Evolutionary conservation across 2,329 filamentous ascomycete species (phyloP).

Genomic region (Monosporascus sp.): DNA sequence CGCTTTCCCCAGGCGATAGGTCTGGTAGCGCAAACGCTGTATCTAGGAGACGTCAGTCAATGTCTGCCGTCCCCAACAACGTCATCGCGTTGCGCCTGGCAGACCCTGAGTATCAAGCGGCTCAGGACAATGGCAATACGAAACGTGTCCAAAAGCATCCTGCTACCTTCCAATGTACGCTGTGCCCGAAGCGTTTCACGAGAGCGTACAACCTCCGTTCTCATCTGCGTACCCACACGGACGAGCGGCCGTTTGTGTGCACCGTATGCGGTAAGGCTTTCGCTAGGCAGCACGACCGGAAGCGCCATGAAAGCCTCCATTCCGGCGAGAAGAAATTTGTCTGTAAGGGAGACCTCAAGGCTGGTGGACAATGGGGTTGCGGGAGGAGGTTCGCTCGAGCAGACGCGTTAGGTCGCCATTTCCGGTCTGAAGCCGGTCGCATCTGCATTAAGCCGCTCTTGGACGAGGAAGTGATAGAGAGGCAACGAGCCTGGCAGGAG

Average conservation of each 20-base stretch:
- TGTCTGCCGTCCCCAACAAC: slow-evolving; percentile 57
- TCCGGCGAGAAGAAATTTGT: slow-evolving; percentile 99
- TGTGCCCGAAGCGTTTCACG: slow-evolving; percentile 95
- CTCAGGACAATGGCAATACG: slow-evolving; percentile 52
- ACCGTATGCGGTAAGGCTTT: slow-evolving; percentile 97
- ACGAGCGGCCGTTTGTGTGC: slow-evolving; percentile 95
- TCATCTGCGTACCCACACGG: slow-evolving; percentile 91
- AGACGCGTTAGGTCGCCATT: slow-evolving; percentile 89
- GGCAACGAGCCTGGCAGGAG: slow-evolving; percentile 70
- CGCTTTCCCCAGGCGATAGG: slow-evolving; percentile 55
- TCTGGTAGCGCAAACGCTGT: slow-evolving; percentile 39
- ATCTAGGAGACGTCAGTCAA: slow-evolving; percentile 54
- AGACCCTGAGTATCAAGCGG: slow-evolving; percentile 75
- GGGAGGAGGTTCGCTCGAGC: slow-evolving; percentile 89
- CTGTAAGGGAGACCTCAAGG: slow-evolving; percentile 85
- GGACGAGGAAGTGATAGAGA: slow-evolving; percentile 84
- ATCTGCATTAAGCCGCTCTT: slow-evolving; percentile 97
- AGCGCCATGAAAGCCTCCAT: slow-evolving; percentile 92
- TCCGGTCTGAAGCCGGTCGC: slow-evolving; percentile 88
- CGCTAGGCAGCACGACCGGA: slow-evolving; percentile 93
- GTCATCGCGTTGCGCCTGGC: slow-evolving; percentile 82
- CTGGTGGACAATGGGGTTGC: slow-evolving; percentile 83
- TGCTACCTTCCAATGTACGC: slow-evolving; percentile 88
- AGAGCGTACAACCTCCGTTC: slow-evolving; percentile 94
- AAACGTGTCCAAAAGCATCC: slow-evolving; percentile 97